A percentile compares a stretch with the other conserved stretches of the same genome.
Evolutionary conservation across 306 rosid genomes (phyloP).

Genomic region (Amphicarpaea edgeworthii): DNA sequence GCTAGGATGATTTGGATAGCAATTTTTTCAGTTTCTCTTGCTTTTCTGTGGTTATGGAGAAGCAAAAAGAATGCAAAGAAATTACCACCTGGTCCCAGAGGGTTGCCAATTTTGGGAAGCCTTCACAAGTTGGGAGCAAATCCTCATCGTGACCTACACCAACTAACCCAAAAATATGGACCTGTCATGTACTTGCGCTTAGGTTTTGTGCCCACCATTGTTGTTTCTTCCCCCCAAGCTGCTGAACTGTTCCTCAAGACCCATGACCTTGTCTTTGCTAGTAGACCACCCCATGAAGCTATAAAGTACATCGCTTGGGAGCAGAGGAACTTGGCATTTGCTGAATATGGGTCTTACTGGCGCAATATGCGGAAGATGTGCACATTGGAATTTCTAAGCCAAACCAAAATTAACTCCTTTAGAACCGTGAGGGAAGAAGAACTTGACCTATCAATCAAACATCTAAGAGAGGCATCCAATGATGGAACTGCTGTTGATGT

Average conservation of each 20-base stretch:
- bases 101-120: too few relatives aligned
- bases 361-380: slow-evolving; percentile 77
- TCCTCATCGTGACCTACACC: too few relatives aligned
- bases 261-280: slow-evolving; percentile 67
- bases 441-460: slow-evolving; percentile 47
- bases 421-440: slow-evolving; percentile 67
- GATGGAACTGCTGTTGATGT: slow-evolving; percentile 52
- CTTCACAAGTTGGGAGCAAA: too few relatives aligned
- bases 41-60: too few relatives aligned
- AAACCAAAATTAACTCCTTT: slow-evolving; percentile 55
- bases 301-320: slow-evolving; percentile 55
- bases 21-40: too few relatives aligned
- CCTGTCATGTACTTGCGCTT: too few relatives aligned
- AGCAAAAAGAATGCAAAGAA: too few relatives aligned
- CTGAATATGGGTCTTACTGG: slow-evolving; percentile 72
- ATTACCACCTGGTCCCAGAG: too few relatives aligned
- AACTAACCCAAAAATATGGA: too few relatives aligned
- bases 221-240: slow-evolving; percentile 73
- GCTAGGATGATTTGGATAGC: too few relatives aligned
- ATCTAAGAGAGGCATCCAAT: slow-evolving; percentile 48
- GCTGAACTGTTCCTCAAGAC: slow-evolving; percentile 76
- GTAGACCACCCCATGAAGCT: slow-evolving; percentile 58
- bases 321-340: slow-evolving; percentile 53
- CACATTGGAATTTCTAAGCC: slow-evolving; percentile 72
- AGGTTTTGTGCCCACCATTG: too few relatives aligned